Evolutionary conservation across 768 basidiomycete genomes (phyloP).

Genomic region (Stropharia rugosoannulata): DNA sequence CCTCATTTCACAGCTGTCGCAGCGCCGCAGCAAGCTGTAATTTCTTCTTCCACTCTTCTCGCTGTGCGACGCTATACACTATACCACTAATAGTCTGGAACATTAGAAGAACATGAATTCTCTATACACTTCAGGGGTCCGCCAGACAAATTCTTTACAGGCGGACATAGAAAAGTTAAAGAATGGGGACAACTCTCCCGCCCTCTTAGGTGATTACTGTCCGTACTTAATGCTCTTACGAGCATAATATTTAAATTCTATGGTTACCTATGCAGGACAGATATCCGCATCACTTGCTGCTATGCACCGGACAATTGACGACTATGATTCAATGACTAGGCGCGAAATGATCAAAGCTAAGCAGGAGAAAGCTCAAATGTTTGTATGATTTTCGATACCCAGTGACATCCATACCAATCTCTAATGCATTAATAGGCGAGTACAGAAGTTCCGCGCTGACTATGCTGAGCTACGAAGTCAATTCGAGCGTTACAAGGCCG

Average conservation of each 20-base stretch:
- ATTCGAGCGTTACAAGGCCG: conserved; percentile 75
- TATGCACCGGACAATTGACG: conserved; percentile 92
- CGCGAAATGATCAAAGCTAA: conserved; percentile 96
- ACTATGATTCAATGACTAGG: conserved; percentile 96
- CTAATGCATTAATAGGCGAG: conserved; percentile 56
- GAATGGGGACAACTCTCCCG: conserved; percentile 76
- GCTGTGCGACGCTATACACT: neutral
- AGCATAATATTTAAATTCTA: conserved; percentile 3
- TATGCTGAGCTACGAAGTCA: conserved; percentile 79
- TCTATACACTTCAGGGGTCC: conserved; percentile 88
- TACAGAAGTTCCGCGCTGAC: conserved; percentile 88
- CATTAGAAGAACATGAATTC: conserved; percentile 70
- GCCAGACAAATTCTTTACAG: conserved; percentile 87
- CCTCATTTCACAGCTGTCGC: neutral
- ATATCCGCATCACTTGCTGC: conserved; percentile 97
- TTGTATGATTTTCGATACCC: conserved; percentile 21
- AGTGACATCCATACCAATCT: neutral
- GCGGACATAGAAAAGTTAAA: conserved; percentile 83
- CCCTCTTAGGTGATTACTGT: conserved; percentile 70
- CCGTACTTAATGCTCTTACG: neutral
- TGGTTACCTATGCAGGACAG: conserved; percentile 69
- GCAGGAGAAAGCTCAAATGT: conserved; percentile 95
- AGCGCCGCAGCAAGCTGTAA: neutral
- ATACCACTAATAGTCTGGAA: neutral
- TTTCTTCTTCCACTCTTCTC: neutral